phyloP scores from a whole-genome alignment of 768 basidiomycete species.

The Chlorophyllum brunneum region DNA sequence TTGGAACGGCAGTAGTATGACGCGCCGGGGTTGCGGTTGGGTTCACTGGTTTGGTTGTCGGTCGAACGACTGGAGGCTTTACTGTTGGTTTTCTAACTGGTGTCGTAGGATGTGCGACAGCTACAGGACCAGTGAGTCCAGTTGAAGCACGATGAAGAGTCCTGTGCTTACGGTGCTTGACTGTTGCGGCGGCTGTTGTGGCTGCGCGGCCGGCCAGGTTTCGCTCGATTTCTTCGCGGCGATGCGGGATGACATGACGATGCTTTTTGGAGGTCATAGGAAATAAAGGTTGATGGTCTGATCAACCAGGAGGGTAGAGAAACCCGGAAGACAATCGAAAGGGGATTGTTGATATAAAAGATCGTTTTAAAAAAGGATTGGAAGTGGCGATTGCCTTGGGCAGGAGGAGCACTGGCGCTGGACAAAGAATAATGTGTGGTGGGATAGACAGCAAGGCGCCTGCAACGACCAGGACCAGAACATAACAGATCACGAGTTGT shows the following conservation, averaged over 20 bases:
- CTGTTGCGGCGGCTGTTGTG: neutral
- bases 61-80: neutral
- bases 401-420: neutral
- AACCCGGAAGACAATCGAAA: neutral
- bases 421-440: neutral
- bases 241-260: neutral
- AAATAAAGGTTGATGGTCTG: neutral
- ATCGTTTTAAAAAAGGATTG: conserved; percentile 6
- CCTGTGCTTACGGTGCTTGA: neutral
- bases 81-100: too few relatives aligned
- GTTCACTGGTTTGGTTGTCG: neutral
- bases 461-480: neutral
- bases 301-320: neutral
- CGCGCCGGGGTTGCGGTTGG: too few relatives aligned
- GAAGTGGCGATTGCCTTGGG: neutral
- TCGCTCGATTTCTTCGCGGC: neutral
- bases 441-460: neutral
- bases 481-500: conserved; percentile 9
- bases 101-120: too few relatives aligned
- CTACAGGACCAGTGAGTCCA: too few relatives aligned
- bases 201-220: neutral
- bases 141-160: neutral
- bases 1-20: too few relatives aligned
- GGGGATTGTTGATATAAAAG: neutral
- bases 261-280: neutral